These are phyloP conservation scores for Globisporangium cystogenes DNA, from an alignment of 352 stramenopile species.

Conservation along the genomic window DNA sequence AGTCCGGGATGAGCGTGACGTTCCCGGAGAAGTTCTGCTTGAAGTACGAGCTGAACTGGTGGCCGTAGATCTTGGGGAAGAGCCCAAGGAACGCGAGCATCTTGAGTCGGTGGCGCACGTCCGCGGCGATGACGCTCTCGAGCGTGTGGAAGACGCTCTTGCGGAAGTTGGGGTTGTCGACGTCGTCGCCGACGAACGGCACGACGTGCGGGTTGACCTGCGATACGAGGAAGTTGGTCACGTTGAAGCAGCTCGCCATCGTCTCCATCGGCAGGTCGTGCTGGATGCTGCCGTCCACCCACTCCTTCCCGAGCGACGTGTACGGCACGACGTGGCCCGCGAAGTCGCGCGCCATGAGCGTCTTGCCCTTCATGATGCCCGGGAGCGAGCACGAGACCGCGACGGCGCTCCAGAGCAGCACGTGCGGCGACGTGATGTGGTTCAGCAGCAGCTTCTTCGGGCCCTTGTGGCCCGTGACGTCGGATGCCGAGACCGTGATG, in stretches of 20 bases:
- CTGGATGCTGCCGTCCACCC: conserved; percentile 91
- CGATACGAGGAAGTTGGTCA: conserved; percentile 91
- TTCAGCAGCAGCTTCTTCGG: conserved; percentile 87
- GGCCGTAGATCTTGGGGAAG: conserved; percentile 77
- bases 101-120: conserved; percentile 56
- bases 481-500: conserved; percentile 91
- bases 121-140: conserved; percentile 81
- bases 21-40: conserved; percentile 96
- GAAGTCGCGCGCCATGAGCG: conserved; percentile 72
- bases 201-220: conserved; percentile 91
- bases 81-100: conserved; percentile 84
- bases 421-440: conserved; percentile 91
- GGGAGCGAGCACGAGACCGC: conserved; percentile 89
- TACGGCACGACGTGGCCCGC: conserved; percentile 87
- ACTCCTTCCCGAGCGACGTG: conserved; percentile 89
- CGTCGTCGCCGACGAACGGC: conserved; percentile 88
- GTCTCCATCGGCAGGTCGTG: conserved; percentile 91
- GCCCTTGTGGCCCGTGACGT: conserved; percentile 81
- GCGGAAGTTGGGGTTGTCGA: conserved; percentile 58
- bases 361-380: conserved; percentile 89
- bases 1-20: conserved; percentile 91
- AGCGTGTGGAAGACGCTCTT: conserved; percentile 68
- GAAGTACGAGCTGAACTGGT: conserved; percentile 76
- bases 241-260: conserved; percentile 92
- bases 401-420: conserved; percentile 89